Evolutionary conservation across 2,329 filamentous ascomycete genomes (phyloP).

Genomic region (Cladophialophora psammophila): DNA sequence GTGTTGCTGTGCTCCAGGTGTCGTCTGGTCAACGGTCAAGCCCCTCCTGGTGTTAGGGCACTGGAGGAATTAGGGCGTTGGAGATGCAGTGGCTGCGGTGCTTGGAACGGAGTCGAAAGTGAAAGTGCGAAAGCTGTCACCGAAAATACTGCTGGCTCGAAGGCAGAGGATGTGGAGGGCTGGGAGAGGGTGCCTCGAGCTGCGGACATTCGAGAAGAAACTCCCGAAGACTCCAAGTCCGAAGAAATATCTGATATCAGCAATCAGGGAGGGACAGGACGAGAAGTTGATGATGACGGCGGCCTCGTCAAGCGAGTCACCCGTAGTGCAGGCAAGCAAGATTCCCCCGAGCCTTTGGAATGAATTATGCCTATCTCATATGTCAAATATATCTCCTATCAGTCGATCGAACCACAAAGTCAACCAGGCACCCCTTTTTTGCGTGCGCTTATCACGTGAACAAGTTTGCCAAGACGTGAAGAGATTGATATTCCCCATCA

Average conservation of each 20-base stretch:
- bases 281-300: slow-evolving; percentile 26
- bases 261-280: slow-evolving; percentile 32
- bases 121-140: slow-evolving; percentile 76
- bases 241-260: slow-evolving; percentile 13
- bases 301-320: slow-evolving; percentile 36
- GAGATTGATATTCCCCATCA: background rate
- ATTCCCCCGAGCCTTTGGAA: slow-evolving; percentile 29
- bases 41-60: slow-evolving; percentile 81
- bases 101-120: slow-evolving; percentile 73
- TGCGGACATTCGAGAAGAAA: slow-evolving; percentile 21
- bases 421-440: background rate
- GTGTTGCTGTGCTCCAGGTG: slow-evolving; percentile 84
- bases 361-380: slow-evolving; percentile 12
- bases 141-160: slow-evolving; percentile 57
- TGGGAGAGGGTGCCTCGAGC: slow-evolving; percentile 33
- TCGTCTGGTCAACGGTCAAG: slow-evolving; percentile 91
- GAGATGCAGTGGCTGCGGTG: slow-evolving; percentile 86
- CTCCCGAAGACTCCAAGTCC: slow-evolving; percentile 13
- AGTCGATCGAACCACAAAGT: background rate
- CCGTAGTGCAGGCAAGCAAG: slow-evolving; percentile 32
- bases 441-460: background rate
- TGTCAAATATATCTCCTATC: background rate
- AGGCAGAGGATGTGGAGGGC: slow-evolving; percentile 28
- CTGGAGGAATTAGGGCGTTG: slow-evolving; percentile 83
- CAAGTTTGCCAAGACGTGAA: background rate